These are phyloP conservation scores for Mycena maculata DNA, from an alignment of 768 basidiomycete genomes.

Conservation along the genomic window DNA sequence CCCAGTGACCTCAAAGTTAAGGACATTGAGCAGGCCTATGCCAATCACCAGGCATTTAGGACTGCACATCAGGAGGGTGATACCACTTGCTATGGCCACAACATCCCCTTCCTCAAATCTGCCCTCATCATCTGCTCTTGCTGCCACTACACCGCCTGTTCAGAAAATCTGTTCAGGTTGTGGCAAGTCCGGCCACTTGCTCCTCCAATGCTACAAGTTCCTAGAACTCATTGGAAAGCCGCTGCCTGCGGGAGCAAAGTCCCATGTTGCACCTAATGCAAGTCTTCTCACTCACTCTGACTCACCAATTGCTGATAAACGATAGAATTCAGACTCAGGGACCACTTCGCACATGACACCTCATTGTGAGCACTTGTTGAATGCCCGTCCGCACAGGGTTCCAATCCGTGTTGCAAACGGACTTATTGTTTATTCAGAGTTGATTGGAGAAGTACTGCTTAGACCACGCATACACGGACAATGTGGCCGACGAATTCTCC, in stretches of 20 bases:
- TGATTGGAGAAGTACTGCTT: constrained; percentile 32
- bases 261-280: constrained; percentile 1
- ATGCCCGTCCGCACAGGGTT: constrained; percentile 25
- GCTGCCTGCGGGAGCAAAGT: neutral
- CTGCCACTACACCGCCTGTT: neutral
- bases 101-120: neutral
- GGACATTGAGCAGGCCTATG: constrained; percentile 11
- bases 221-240: neutral
- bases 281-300: neutral
- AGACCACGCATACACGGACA: constrained; percentile 24
- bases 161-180: too few species aligned
- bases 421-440: constrained; percentile 31
- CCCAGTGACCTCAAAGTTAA: neutral
- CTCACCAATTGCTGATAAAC: too few species aligned
- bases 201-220: neutral
- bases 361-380: constrained; percentile 34
- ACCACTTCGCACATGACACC: too few species aligned
- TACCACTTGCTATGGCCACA: neutral
- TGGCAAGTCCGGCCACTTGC: neutral
- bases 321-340: too few species aligned
- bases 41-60: constrained; percentile 28
- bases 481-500: neutral
- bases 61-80: constrained; percentile 25
- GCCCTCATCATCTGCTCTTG: neutral
- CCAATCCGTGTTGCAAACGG: constrained; percentile 34